phyloP scores from a whole-genome alignment of 768 basidiomycete species.

The Kwoniella europaea region DNA sequence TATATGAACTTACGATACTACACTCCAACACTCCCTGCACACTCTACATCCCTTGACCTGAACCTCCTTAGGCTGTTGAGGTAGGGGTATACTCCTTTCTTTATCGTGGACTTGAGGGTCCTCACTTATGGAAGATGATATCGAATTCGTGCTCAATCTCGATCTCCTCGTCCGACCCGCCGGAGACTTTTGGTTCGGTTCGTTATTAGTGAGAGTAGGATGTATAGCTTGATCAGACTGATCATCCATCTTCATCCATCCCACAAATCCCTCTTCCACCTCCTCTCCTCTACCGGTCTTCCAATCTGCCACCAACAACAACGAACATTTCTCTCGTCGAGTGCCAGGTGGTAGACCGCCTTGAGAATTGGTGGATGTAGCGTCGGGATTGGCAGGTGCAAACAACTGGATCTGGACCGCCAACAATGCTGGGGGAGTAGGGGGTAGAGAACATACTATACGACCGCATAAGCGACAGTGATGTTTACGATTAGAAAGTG shows the following conservation, averaged over 20 bases:
- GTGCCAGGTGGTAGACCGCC: slow-evolving; percentile 49
- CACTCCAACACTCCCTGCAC: slow-evolving; percentile 79
- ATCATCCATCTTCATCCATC: slow-evolving; percentile 56
- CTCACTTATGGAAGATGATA: not conserved
- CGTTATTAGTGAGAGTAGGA: not conserved
- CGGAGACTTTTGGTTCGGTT: slow-evolving; percentile 60
- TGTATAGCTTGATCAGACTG: not conserved
- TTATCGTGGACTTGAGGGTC: slow-evolving; percentile 35
- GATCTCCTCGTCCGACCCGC: slow-evolving; percentile 58
- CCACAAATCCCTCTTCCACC: slow-evolving; percentile 64
- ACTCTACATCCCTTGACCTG: slow-evolving; percentile 79
- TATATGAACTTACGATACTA: slow-evolving; percentile 69
- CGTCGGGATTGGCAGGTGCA: slow-evolving; percentile 28
- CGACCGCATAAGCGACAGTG: slow-evolving; percentile 93
- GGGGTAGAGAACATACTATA: slow-evolving; percentile 86
- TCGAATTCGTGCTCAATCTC: slow-evolving; percentile 60
- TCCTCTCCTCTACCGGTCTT: slow-evolving; percentile 78
- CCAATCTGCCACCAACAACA: slow-evolving; percentile 70
- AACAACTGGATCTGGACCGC: slow-evolving; percentile 61
- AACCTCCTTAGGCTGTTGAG: slow-evolving; percentile 63
- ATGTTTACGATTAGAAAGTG: slow-evolving; percentile 90
- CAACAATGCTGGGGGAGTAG: slow-evolving; percentile 62
- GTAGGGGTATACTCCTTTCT: slow-evolving; percentile 68
- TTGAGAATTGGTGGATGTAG: slow-evolving; percentile 24
- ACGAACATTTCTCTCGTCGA: slow-evolving; percentile 50